phyloP scores from a whole-genome alignment of 768 basidiomycete genomes.

The Tulasnella calospora region DNA sequence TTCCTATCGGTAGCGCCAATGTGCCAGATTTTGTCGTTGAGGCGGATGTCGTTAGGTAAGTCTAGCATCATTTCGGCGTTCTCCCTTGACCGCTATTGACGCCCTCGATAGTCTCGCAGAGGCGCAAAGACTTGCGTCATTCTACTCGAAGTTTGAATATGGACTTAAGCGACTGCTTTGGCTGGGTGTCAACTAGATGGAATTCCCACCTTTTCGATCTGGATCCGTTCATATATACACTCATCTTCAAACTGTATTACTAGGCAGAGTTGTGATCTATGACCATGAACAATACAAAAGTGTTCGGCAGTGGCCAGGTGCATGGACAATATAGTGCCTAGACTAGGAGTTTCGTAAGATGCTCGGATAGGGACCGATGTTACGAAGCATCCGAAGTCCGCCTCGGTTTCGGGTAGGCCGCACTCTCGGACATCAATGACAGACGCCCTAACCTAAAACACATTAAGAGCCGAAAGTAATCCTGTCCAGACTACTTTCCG shows the following conservation, averaged over 20 bases:
- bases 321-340: no score
- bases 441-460: background rate
- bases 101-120: conserved; percentile 57
- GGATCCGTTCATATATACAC: background rate
- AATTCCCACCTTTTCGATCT: background rate
- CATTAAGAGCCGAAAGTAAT: background rate
- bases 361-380: background rate
- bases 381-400: background rate
- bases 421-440: background rate
- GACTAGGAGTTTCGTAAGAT: background rate
- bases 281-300: background rate
- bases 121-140: conserved; percentile 76
- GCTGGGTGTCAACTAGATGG: conserved; percentile 48
- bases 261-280: background rate
- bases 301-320: background rate
- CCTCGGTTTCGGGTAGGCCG: background rate
- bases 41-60: conserved; percentile 77
- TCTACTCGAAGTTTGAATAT: conserved; percentile 91
- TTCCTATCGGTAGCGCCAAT: conserved; percentile 49
- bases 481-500: background rate
- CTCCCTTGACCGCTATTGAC: conserved; percentile 18
- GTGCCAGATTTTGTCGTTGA: conserved; percentile 50
- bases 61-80: conserved; percentile 11
- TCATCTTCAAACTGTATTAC: background rate
- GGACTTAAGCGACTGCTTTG: conserved; percentile 85